phyloP scores from a whole-genome alignment of 2,329 filamentous ascomycete genomes.

The Pseudogymnoascus sp. region DNA sequence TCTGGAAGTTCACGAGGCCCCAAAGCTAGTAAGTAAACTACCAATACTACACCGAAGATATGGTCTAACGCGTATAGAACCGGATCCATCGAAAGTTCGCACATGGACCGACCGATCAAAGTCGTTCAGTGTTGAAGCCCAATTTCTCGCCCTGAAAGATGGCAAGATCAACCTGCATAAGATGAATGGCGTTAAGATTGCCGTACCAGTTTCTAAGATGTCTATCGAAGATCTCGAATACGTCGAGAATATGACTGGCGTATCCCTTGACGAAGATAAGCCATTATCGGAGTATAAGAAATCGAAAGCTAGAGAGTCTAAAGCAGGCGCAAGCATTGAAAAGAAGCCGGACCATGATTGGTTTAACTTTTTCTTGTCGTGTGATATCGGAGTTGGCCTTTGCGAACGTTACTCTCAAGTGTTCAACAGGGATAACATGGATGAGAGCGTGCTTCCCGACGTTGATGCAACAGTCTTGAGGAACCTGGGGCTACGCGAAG shows the following conservation, averaged over 20 bases:
- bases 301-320: conserved; percentile 22
- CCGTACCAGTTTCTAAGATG: conserved; percentile 93
- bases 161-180: conserved; percentile 98
- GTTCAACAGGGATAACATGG: conserved; percentile 89
- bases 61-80: conserved; percentile 49
- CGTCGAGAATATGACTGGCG: conserved; percentile 79
- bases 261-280: conserved; percentile 86
- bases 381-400: conserved; percentile 84
- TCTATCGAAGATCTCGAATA: conserved; percentile 91
- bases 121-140: conserved; percentile 94
- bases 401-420: conserved; percentile 92
- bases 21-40: conserved; percentile 62
- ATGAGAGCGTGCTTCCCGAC: conserved; percentile 84
- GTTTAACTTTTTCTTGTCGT: conserved; percentile 96
- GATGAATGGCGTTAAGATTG: conserved; percentile 96
- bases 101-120: conserved; percentile 94
- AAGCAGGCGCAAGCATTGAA: conserved; percentile 37
- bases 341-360: conserved; percentile 81
- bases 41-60: not conserved
- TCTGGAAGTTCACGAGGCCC: conserved; percentile 46
- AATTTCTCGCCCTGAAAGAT: conserved; percentile 90
- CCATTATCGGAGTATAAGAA: conserved; percentile 75
- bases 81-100: conserved; percentile 74
- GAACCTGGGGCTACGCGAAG: conserved; percentile 88
- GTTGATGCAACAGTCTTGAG: conserved; percentile 78